phyloP scores from a whole-genome alignment of 345 rosid genomes.

The Citrus unshiu region DNA sequence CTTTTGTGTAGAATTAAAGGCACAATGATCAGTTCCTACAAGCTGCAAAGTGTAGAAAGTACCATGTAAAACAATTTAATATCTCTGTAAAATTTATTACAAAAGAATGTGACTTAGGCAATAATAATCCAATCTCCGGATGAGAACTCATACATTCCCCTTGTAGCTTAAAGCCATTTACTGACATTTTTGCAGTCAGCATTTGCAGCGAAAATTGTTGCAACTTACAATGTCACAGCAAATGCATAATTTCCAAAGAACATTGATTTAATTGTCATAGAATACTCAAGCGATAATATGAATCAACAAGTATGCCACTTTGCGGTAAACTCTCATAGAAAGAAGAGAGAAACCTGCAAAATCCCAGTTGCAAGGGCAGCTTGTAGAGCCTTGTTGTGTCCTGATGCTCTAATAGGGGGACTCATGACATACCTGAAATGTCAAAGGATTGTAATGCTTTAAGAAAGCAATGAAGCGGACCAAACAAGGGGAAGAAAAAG shows the following conservation, averaged over 20 bases:
- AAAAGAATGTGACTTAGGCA: background rate
- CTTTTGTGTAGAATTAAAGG: conserved; percentile 83
- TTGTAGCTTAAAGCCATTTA: background rate
- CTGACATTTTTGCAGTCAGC: background rate
- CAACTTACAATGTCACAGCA: background rate
- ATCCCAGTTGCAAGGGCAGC: conserved; percentile 91
- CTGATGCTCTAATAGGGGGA: conserved; percentile 87
- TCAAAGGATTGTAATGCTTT: conserved; percentile 6
- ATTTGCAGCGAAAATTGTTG: background rate
- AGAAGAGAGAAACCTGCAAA: conserved; percentile 60
- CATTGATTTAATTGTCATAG: background rate
- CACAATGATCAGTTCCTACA: conserved; percentile 97
- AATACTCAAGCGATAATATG: background rate
- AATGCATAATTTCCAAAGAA: background rate
- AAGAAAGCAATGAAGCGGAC: background rate
- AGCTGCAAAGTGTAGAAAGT: conserved; percentile 51
- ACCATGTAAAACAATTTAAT: conserved; percentile 8
- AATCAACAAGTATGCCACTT: background rate
- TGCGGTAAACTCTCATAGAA: background rate
- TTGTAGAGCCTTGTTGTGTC: conserved; percentile 86
- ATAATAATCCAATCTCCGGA: background rate
- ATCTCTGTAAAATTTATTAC: background rate
- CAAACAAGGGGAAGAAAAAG: background rate
- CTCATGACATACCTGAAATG: conserved; percentile 90
- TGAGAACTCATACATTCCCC: background rate